phyloP scores from a whole-genome alignment of 768 basidiomycete species.

The Serendipita sp. region DNA sequence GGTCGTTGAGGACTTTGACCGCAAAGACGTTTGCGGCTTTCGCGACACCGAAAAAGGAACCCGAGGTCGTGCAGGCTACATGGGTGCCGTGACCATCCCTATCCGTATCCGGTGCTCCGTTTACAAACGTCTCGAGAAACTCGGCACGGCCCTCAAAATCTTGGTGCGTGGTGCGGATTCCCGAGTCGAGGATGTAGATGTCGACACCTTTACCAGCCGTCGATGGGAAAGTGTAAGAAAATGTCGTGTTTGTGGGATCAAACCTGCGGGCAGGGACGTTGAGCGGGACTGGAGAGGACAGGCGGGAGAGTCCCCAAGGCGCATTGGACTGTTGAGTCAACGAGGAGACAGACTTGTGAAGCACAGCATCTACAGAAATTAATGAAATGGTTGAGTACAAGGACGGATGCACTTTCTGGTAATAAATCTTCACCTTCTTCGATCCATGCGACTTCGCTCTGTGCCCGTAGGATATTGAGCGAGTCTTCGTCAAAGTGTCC shows the following conservation, averaged over 20 bases:
- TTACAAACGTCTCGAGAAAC: constrained; percentile 5
- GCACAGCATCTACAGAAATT: background rate
- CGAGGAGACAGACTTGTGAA: background rate
- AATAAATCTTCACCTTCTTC: background rate
- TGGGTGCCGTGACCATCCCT: constrained; percentile 12
- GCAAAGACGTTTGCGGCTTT: constrained; percentile 15
- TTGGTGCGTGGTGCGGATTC: constrained; percentile 8
- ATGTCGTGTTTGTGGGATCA: background rate
- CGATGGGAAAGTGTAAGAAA: constrained; percentile 10
- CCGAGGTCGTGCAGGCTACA: constrained; percentile 13
- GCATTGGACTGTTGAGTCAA: constrained; percentile 6
- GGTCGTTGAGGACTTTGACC: constrained; percentile 14
- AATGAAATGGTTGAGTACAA: background rate
- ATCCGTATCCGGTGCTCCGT: background rate
- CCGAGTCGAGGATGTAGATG: constrained; percentile 11
- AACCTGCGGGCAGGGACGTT: background rate
- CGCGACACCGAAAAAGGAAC: constrained; percentile 13
- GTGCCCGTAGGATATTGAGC: constrained; percentile 4
- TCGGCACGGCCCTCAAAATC: constrained; percentile 9
- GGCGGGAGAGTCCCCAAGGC: constrained; percentile 11
- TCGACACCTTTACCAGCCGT: constrained; percentile 2
- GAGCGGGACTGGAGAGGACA: constrained; percentile 1
- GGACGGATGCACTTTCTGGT: too few relatives aligned
- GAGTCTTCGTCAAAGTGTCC: constrained; percentile 4
- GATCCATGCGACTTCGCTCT: constrained; percentile 7